Evolutionary conservation across 2,329 filamentous ascomycete species (phyloP).

Genomic region (Coleophoma crateriformis): DNA sequence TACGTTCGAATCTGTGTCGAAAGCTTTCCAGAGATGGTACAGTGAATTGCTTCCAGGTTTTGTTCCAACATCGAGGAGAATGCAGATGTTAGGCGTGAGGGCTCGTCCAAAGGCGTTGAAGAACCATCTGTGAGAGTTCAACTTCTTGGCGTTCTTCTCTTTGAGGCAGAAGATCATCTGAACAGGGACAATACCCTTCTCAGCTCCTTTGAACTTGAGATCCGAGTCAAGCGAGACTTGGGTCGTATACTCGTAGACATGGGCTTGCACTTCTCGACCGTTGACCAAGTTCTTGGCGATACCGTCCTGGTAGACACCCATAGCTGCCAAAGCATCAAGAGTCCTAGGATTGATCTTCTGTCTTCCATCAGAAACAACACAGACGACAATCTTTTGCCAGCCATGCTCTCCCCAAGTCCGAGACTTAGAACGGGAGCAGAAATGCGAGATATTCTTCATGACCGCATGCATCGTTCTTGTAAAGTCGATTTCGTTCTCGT

Average conservation of each 20-base stretch:
- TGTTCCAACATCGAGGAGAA: constrained; percentile 93
- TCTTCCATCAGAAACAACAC: constrained; percentile 90
- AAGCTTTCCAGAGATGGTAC: constrained; percentile 99
- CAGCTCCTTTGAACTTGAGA: constrained; percentile 96
- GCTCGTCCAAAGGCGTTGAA: constrained; percentile 96
- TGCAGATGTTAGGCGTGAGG: constrained; percentile 92
- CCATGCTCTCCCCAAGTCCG: constrained; percentile 95
- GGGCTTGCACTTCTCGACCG: constrained; percentile 87
- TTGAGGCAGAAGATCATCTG: constrained; percentile 99
- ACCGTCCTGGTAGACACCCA: constrained; percentile 96
- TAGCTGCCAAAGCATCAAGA: constrained; percentile 87
- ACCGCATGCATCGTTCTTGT: constrained; percentile 98
- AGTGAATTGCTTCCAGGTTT: constrained; percentile 82
- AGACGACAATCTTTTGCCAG: constrained; percentile 99
- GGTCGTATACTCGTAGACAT: constrained; percentile 98
- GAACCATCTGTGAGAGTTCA: constrained; percentile 98
- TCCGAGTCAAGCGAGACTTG: constrained; percentile 95
- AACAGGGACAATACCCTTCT: constrained; percentile 97
- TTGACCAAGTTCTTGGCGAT: constrained; percentile 99
- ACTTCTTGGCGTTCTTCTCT: constrained; percentile 94
- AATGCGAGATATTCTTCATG: constrained; percentile 96
- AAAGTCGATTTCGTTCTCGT: constrained; percentile 95
- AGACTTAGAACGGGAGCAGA: constrained; percentile 87
- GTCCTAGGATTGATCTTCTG: constrained; percentile 91
- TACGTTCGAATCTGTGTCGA: constrained; percentile 95